A percentile compares a stretch with the other conserved stretches of the same genome.
These are phyloP conservation scores for Neoscytalidium dimidiatum DNA, from an alignment of 2,329 filamentous ascomycete species.

Conservation along the genomic window DNA sequence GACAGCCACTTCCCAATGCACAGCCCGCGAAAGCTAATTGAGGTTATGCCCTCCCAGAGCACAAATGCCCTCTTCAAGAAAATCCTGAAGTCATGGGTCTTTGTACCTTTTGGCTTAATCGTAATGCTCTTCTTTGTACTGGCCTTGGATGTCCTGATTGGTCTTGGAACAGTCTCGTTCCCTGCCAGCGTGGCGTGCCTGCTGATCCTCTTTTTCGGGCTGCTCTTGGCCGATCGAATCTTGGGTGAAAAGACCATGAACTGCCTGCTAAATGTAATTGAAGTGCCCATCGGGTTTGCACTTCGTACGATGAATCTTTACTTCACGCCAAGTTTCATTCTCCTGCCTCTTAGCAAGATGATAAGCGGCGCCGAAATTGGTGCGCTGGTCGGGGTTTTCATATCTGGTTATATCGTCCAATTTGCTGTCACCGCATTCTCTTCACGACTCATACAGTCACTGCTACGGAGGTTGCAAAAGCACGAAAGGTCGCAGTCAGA, in stretches of 20 bases:
- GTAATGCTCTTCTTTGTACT: slow-evolving; percentile 44
- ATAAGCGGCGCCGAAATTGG: slow-evolving; percentile 58
- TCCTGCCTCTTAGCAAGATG: slow-evolving; percentile 58
- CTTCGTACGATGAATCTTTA: slow-evolving; percentile 61
- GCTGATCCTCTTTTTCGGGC: slow-evolving; percentile 54
- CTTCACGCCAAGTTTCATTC: slow-evolving; percentile 62
- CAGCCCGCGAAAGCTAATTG: not conserved
- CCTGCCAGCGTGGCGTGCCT: slow-evolving; percentile 63
- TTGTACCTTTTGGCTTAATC: slow-evolving; percentile 49
- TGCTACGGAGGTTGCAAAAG: not conserved
- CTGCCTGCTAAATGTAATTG: slow-evolving; percentile 51
- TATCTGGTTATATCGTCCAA: slow-evolving; percentile 52
- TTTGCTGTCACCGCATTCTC: not conserved
- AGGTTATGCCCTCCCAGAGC: not conserved
- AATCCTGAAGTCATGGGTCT: slow-evolving; percentile 45
- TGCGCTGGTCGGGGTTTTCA: slow-evolving; percentile 61
- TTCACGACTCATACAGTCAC: not conserved
- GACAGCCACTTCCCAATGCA: no score
- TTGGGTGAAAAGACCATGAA: slow-evolving; percentile 54
- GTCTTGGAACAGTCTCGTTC: slow-evolving; percentile 54
- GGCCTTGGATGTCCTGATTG: slow-evolving; percentile 44
- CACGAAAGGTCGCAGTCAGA: not conserved
- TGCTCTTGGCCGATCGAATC: slow-evolving; percentile 50
- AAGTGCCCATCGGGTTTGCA: slow-evolving; percentile 60
- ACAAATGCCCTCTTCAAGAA: not conserved